phyloP scores from a whole-genome alignment of 176 grass and related monocot species.

The maize (Zea mays) region Zm-B73-REFERENCE-NAM-5.0 NC_050096.1:275716501-275717000 shows the following conservation, averaged over 20 bases:
- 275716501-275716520: constrained; percentile 12
- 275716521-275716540: constrained; percentile 3
- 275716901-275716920: background rate
- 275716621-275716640: constrained; percentile 87
- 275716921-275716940: background rate
- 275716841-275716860: constrained; percentile 10
- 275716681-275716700: background rate
- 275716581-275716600: constrained; percentile 75
- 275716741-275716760: background rate
- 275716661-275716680: constrained; percentile 30
- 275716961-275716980: constrained; percentile 4
- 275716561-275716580: constrained; percentile 41
- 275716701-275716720: constrained; percentile 12
- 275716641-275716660: constrained; percentile 59
- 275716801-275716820: background rate
- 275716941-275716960: background rate
- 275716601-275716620: constrained; percentile 69
- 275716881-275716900: background rate
- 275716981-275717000: background rate
- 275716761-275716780: constrained; percentile 1
- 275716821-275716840: background rate
- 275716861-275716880: background rate
- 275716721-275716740: background rate
- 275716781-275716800: background rate
- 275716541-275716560: background rate